phyloP scores from a whole-genome alignment of 2,329 filamentous ascomycete species.

The Aspergillus tamarii region DNA sequence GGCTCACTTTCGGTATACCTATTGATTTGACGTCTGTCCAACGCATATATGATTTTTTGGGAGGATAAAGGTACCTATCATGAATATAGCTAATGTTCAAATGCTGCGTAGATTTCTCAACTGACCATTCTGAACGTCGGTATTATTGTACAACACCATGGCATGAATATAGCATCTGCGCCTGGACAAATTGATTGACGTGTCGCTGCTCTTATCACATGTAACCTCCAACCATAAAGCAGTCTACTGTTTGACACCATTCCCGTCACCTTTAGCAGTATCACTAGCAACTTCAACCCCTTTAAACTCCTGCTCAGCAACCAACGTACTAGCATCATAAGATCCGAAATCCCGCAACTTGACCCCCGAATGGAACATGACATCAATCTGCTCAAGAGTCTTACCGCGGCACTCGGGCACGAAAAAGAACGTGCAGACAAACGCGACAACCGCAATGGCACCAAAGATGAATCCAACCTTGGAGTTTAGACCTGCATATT shows the following conservation, averaged over 20 bases:
- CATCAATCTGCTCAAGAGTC: slow-evolving; percentile 14
- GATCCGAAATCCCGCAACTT: neutral
- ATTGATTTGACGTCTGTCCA: slow-evolving; percentile 22
- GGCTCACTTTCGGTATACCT: slow-evolving; percentile 40
- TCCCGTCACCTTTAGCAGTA: neutral
- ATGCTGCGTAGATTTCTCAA: neutral
- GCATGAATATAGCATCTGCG: neutral
- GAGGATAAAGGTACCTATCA: neutral
- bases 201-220: neutral
- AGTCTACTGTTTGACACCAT: neutral
- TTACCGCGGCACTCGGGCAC: slow-evolving; percentile 25
- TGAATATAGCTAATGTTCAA: neutral
- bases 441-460: slow-evolving; percentile 16
- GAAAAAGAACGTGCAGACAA: slow-evolving; percentile 27
- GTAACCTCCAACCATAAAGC: neutral
- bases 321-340: neutral
- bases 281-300: neutral
- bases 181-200: neutral
- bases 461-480: slow-evolving; percentile 22
- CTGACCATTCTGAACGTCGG: too few species aligned
- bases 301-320: neutral
- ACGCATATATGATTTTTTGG: neutral
- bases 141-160: too few species aligned
- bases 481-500: slow-evolving; percentile 39
- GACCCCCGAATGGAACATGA: neutral